A percentile compares a stretch with the other conserved stretches of the same genome.
Evolutionary conservation across 805 yeast genomes (phyloP).

Genomic region (Pichia exigua): DNA sequence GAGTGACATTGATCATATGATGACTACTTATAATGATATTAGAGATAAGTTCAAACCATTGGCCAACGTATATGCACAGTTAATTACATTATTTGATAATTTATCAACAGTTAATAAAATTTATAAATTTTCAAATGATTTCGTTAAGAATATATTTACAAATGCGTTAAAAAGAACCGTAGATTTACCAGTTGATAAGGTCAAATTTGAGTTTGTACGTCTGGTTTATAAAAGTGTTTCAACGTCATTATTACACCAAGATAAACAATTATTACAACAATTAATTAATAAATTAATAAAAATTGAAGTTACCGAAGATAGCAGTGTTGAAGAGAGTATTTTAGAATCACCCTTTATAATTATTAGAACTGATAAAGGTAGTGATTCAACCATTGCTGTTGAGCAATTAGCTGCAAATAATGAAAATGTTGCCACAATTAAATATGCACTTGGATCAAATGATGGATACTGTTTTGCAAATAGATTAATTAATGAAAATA

Average conservation of each 20-base stretch:
- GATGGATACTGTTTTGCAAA: constrained; percentile 58
- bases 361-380: constrained; percentile 51
- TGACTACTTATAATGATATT: constrained; percentile 44
- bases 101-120: constrained; percentile 38
- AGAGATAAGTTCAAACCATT: constrained; percentile 43
- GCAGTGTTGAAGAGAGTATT: constrained; percentile 21
- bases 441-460: constrained; percentile 66
- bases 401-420: constrained; percentile 32
- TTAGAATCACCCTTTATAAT: constrained; percentile 34
- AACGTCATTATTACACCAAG: constrained; percentile 37
- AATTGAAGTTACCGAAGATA: not conserved
- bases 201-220: constrained; percentile 35
- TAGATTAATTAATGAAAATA: constrained; percentile 39
- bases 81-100: constrained; percentile 41
- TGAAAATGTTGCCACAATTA: constrained; percentile 25
- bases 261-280: constrained; percentile 37
- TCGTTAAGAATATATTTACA: not conserved
- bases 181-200: constrained; percentile 21
- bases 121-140: constrained; percentile 40
- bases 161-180: not conserved
- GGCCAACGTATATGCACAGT: constrained; percentile 45
- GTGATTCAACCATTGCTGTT: constrained; percentile 57
- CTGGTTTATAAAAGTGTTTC: constrained; percentile 40
- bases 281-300: constrained; percentile 15
- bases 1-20: constrained; percentile 44